These are phyloP conservation scores for Phytophthora europaea DNA, from an alignment of 352 stramenopile genomes.

Conservation along the genomic window DNA sequence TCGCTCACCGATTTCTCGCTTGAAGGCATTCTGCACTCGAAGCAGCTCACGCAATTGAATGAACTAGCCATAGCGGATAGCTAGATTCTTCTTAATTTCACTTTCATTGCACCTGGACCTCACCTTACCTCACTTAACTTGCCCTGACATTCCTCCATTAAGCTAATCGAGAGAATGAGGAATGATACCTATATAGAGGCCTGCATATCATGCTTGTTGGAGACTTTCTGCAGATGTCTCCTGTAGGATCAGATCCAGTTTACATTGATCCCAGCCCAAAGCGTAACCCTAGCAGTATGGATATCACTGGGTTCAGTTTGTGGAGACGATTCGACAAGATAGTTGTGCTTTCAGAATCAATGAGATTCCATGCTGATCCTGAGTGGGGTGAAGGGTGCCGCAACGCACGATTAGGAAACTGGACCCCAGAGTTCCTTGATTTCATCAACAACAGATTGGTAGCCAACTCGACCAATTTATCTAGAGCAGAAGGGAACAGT, in stretches of 20 bases:
- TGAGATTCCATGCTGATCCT: slow-evolving; percentile 6
- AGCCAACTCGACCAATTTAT: neutral
- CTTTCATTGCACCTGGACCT: too few species aligned
- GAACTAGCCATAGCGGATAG: too few species aligned
- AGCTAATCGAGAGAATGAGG: too few species aligned
- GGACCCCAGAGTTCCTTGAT: neutral
- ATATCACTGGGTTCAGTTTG: neutral
- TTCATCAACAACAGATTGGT: slow-evolving; percentile 4
- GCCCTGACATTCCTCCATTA: too few species aligned
- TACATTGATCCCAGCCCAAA: neutral
- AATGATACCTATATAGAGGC: too few species aligned
- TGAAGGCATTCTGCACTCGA: too few species aligned
- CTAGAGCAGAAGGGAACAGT: neutral
- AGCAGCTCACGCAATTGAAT: too few species aligned
- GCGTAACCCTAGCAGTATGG: neutral
- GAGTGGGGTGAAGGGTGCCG: slow-evolving; percentile 6
- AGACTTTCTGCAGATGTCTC: neutral
- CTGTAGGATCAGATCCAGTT: neutral
- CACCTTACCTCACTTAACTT: too few species aligned
- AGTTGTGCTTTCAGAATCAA: neutral
- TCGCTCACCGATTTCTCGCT: too few species aligned
- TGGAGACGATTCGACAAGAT: neutral
- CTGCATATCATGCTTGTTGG: slow-evolving; percentile 12
- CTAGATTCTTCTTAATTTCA: too few species aligned
- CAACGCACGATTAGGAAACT: neutral